These are phyloP conservation scores for Trypanosoma boissoni DNA, from an alignment of 208 protist species.

Conservation along the genomic window DNA sequence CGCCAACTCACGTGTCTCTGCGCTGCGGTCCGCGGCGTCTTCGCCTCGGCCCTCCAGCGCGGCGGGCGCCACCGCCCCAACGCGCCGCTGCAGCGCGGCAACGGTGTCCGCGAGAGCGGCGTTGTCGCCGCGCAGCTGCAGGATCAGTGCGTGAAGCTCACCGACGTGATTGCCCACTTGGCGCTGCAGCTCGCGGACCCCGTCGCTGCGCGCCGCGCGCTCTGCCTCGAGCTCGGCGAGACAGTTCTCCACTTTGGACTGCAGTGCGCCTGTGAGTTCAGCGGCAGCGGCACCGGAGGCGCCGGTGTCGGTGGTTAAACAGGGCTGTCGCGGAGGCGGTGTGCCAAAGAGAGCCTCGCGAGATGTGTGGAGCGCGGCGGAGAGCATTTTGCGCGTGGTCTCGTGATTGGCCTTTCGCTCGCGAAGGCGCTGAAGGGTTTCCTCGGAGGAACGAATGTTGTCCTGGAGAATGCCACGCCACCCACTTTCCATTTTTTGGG, in stretches of 20 bases:
- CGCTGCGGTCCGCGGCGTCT: neutral
- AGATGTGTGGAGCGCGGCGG: slow-evolving; percentile 23
- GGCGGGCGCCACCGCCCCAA: neutral
- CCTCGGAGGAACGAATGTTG: slow-evolving; percentile 47
- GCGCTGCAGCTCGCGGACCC: slow-evolving; percentile 46
- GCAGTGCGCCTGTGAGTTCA: slow-evolving; percentile 17
- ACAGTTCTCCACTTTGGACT: slow-evolving; percentile 52
- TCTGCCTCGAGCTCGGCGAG: slow-evolving; percentile 71
- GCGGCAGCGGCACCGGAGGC: neutral
- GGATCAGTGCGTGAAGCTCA: slow-evolving; percentile 46
- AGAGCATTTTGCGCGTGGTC: slow-evolving; percentile 24
- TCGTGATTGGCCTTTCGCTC: slow-evolving; percentile 35
- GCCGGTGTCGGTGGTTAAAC: too few relatives aligned
- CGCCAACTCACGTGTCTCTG: neutral
- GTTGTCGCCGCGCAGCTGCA: slow-evolving; percentile 67
- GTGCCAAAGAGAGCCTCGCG: neutral
- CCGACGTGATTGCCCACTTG: slow-evolving; percentile 39
- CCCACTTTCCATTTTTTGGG: neutral
- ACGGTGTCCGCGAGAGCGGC: slow-evolving; percentile 47
- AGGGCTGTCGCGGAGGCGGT: too few relatives aligned
- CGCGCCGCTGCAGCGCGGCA: slow-evolving; percentile 41
- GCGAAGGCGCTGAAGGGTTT: slow-evolving; percentile 46
- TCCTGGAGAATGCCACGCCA: slow-evolving; percentile 15
- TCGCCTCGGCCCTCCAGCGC: neutral
- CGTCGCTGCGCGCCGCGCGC: slow-evolving; percentile 53